phyloP scores from a whole-genome alignment of 1,284 basidiomycete species.

The Vanrija pseudolonga region DNA sequence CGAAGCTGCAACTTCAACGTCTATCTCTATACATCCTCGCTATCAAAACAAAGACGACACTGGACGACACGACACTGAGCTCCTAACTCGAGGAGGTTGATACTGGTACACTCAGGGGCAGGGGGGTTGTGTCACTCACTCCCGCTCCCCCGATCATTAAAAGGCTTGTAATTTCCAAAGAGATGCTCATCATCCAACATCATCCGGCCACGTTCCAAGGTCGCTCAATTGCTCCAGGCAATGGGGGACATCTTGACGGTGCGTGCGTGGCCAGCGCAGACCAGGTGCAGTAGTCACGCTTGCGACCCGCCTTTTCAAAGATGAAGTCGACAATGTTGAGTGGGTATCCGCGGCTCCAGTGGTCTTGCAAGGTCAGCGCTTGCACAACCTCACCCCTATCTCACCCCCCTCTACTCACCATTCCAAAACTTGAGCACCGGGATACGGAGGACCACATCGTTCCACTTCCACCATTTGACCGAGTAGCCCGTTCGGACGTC shows the following conservation, averaged over 20 bases:
- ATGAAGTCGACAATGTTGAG: slow-evolving; percentile 25
- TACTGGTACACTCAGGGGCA: too few species aligned
- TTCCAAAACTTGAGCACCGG: slow-evolving; percentile 55
- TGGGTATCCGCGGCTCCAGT: slow-evolving; percentile 27
- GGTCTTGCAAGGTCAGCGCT: slow-evolving; percentile 9
- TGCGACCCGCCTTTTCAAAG: slow-evolving; percentile 18
- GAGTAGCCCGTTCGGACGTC: slow-evolving; percentile 50
- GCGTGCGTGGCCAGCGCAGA: slow-evolving; percentile 15
- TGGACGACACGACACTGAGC: too few species aligned
- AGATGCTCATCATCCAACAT: not conserved
- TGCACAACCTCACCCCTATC: too few species aligned
- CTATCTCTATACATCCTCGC: too few species aligned
- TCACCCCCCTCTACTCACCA: slow-evolving; percentile 18
- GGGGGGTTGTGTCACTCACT: too few species aligned
- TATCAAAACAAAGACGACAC: too few species aligned
- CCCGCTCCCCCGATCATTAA: too few species aligned
- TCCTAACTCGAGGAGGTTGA: too few species aligned
- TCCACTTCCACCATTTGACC: slow-evolving; percentile 52
- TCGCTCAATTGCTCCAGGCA: slow-evolving; percentile 18
- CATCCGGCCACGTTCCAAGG: slow-evolving; percentile 13
- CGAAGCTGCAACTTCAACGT: too few species aligned
- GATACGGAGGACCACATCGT: slow-evolving; percentile 53
- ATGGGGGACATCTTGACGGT: slow-evolving; percentile 24
- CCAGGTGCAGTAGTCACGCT: slow-evolving; percentile 37
- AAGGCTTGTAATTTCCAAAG: not conserved